Evolutionary conservation across 139 green algal genomes (phyloP).

Genomic region (Chlorella sp.): DNA sequence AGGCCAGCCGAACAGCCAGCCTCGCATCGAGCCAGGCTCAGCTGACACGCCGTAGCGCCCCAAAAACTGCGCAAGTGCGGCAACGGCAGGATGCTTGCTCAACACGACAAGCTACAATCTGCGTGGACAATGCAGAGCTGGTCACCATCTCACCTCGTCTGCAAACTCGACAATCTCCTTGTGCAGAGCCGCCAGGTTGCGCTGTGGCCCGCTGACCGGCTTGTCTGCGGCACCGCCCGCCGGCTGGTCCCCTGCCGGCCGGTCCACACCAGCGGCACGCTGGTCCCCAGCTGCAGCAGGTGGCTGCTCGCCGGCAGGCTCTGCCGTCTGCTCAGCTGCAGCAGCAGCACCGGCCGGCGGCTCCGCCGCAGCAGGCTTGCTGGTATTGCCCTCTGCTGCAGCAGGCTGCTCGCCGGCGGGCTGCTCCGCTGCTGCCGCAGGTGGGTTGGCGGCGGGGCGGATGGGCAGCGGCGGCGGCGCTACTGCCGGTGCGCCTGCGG

Average conservation of each 20-base stretch:
- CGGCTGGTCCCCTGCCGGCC: neutral
- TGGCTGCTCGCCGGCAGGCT: neutral
- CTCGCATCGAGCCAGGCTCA: no score
- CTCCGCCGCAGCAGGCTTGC: no score
- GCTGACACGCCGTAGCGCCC: no score
- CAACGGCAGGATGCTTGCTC: no score
- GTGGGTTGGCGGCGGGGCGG: neutral
- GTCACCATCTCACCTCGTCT: neutral
- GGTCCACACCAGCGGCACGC: no score
- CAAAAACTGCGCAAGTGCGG: no score
- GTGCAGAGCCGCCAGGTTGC: constrained; percentile 24
- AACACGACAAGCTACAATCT: no score
- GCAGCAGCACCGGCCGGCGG: neutral
- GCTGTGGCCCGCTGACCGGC: neutral
- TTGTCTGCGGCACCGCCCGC: neutral
- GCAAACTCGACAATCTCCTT: constrained; percentile 20
- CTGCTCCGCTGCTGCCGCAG: neutral
- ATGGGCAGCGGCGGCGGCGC: neutral
- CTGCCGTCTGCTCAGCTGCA: neutral
- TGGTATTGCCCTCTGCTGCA: neutral
- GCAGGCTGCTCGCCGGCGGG: neutral
- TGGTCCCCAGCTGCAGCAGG: neutral
- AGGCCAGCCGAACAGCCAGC: no score
- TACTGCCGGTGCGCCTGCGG: neutral
- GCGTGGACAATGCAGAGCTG: neutral